Base-by-base conservation (phyloP, 768 basidiomycete genomes). In the Macrolepiota fuliginosa region DNA sequence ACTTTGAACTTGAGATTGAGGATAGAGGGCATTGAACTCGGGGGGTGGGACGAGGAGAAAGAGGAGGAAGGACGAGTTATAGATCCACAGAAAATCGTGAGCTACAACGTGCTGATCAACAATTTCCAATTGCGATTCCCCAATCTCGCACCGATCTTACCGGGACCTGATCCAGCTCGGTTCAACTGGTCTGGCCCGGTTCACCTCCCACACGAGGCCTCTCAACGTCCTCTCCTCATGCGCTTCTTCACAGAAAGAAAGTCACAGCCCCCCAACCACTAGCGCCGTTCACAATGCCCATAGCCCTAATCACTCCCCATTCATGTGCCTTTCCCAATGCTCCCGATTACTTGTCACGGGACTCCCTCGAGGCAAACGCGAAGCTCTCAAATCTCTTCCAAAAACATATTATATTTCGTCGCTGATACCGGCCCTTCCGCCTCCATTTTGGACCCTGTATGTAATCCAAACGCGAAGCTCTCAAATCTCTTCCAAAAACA, bases 1-100 rank as follows among this genome's bases (percentile, higher is more conserved):
- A 75, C 89, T 80, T 90, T 90, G 85, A 89, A 90, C 85, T 90
- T 90, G 83, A 90, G 86, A 74, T 90, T 90, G 78, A 89, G 84
- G 76, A 90, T 90, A 78, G 86, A 84, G 78, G 89, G 89, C 89
- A 90, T 90, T 74, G 60, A 54, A 46, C 35, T 22, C 24, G 53
- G 60, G 60, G 45, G 42, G 45, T 13, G 42, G 17, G 52, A 39
- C 15, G 50, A 52, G 12, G 37, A 59, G 47, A 15, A 51, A n/a
- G 47, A 51, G 35, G 36, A 51, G 49, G 40, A 52, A 22, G 19
- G 35, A 54, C 59, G 53, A 55, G 60, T 40, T 54, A 54, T 49
- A 61, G 60, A 54, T 61, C 40, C 53, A 55, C 53, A 52, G 39
- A 59, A 59, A 61, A 47, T 61, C 59, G 51, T 46, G 27, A 27